Base-by-base conservation (phyloP, 2,329 filamentous ascomycete genomes). In the Alternaria atra region DNA sequence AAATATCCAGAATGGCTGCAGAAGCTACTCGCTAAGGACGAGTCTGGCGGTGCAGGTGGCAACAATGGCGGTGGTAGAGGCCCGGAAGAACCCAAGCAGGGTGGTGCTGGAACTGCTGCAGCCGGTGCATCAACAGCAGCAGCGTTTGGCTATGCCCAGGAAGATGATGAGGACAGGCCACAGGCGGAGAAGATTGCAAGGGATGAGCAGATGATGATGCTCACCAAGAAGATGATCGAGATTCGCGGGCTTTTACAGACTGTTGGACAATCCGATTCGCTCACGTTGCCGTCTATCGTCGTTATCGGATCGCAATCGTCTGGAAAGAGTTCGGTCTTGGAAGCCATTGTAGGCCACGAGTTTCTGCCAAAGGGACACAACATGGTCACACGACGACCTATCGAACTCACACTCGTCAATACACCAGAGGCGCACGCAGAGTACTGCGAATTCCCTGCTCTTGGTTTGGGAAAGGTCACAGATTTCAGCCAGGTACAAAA, bases 221-320 rank as follows among this genome's bases (percentile, higher is more conserved):
- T 99, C 73, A 99, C 96, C 2, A 94, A 95, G 82, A 98, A 98
- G 82, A 99, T 99, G 95, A 99, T 99, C 73, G 95, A 99, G 82
- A 98, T 99, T 58, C 86, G 96, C 68, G 94, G 90, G 68, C 92
- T 99, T 58, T 84, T 99, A 25, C 91, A 96, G 74, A 92, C 90
- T 27, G 91, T 99, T 47, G 96, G 94, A 34, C 94, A 99, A 82
- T 96, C 94, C 0, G 93, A 91, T 66, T 89, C 92, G 3, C 83
- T 99, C 65, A 94, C 91, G 1, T 82, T 99, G 23, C 95, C 95
- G 0, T 98, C 96, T 0, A 99, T 99, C 59, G 95, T 99, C n/a
- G 95, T 99, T 37, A 97, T 99, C 70, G 95, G 95, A 25, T 99
- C 95, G 2, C 95, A 99, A 77, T 99, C 95, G 0, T 98, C 95